Base-by-base conservation (phyloP, 2,329 filamentous ascomycete species). In the Penicillium sp. region DNA sequence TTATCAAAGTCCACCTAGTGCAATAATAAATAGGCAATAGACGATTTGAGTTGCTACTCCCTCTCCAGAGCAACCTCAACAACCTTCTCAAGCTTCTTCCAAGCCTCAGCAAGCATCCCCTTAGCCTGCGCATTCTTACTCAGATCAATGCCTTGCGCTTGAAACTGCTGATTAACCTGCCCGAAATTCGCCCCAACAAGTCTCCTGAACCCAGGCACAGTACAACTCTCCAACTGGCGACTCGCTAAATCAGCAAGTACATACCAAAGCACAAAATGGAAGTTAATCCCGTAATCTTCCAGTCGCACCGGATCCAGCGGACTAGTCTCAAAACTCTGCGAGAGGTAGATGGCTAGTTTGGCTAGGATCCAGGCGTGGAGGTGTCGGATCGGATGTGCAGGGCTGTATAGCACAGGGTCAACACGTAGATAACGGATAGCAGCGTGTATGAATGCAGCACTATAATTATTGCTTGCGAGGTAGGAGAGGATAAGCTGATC, bases 361-460 rank as follows among this genome's bases (percentile, higher is more conserved):
- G 68, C 71, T 11, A 77, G 57, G 13, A 68, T 60, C 68, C 70
- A 76, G 8, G 66, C 68, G 62, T 77, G 82, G 5, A 84, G 72
- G 3, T 85, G 77, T 0, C 84, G 78, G 8, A 85, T 73, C 0
- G 84, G 84, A 65, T 87, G 83, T 52, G 73, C 62, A 37, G 78
- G 69, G 8, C 77, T 75, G 57, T 82, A 84, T 3, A 86, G 69
- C 2, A 77, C 64, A 0, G 83, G 82, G 45, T 85, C 78, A 55
- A 84, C 74, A 29, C 76, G 68, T 49, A 80, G 74, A 62, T 84
- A 81, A 2, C 80, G 75, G 55, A 83, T 80, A 3, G 82, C 73
- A 5, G 78, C 78, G 5, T 86, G 80, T 4, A 77, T 65, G 61
- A 83, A 80, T 4, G 82, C 83, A 6, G 70, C 63, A n/a, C 74